phyloP scores from a whole-genome alignment of 176 grass and related monocot species.

The Pontederia crassipes region DNA sequence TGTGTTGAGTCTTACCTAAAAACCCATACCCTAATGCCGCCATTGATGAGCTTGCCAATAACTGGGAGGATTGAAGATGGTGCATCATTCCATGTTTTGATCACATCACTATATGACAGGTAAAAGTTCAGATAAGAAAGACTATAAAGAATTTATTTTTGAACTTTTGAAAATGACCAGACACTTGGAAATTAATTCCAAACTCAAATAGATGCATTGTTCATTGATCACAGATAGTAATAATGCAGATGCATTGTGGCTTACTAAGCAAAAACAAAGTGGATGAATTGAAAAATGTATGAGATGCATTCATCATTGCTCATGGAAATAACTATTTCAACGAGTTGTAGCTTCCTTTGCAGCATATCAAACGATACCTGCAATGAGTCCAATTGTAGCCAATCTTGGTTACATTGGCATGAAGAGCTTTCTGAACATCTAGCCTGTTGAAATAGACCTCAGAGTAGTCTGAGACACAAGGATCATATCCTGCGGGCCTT shows the following conservation, averaged over 20 bases:
- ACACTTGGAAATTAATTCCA: no score
- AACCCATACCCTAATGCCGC: constrained; percentile 26
- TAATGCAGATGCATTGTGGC: no score
- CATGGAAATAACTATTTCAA: not conserved
- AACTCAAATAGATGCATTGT: no score
- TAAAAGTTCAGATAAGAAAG: not conserved
- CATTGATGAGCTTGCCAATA: constrained; percentile 15
- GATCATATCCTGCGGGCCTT: constrained; percentile 19
- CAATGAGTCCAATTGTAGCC: constrained; percentile 20
- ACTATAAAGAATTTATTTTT: not conserved
- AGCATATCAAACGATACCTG: constrained; percentile 5
- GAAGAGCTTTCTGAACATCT: constrained; percentile 24
- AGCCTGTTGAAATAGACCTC: constrained; percentile 13
- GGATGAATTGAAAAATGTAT: no score
- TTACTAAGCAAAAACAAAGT: no score
- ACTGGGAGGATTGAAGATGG: constrained; percentile 5
- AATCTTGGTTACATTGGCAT: constrained; percentile 12
- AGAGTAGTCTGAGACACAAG: constrained; percentile 7
- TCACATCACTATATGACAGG: constrained; percentile 2
- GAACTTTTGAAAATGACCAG: no score
- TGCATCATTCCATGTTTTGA: constrained; percentile 8
- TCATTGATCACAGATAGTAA: no score
- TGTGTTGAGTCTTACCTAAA: constrained; percentile 7
- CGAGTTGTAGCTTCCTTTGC: not conserved
- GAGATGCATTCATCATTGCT: no score